A percentile compares a stretch with the other conserved stretches of the same genome.
Conservation (phyloP, 164 flowering plant species). For the Nymphaea colorata region DNA sequence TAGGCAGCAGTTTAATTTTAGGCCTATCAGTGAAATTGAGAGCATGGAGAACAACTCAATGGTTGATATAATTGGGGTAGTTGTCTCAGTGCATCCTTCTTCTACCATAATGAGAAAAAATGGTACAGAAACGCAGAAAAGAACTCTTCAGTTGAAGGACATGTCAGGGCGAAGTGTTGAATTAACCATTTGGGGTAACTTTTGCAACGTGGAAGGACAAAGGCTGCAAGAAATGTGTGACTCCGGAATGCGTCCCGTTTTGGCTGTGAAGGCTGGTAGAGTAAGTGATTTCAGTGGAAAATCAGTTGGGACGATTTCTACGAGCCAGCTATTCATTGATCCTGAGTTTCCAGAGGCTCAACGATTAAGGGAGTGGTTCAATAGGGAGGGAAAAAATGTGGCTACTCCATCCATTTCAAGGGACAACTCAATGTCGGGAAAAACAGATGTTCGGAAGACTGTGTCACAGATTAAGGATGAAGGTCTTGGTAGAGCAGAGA, state of each 20-base stretch:
- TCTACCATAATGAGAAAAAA: constrained; percentile 68
- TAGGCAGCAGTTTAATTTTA: constrained; percentile 67
- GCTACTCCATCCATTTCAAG: constrained; percentile 36
- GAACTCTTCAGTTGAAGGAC: constrained; percentile 77
- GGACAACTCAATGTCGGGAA: constrained; percentile 35
- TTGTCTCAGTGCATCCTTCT: constrained; percentile 58
- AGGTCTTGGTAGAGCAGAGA: constrained; percentile 80
- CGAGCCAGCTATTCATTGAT: constrained; percentile 62
- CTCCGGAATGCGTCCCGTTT: constrained; percentile 66
- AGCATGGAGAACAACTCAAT: constrained; percentile 50
- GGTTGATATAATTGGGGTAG: constrained; percentile 82
- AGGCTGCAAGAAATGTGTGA: constrained; percentile 65
- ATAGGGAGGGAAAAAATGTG: constrained; percentile 46
- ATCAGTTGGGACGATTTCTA: constrained; percentile 58
- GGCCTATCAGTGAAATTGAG: constrained; percentile 68
- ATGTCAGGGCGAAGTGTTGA: constrained; percentile 94
- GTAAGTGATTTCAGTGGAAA: constrained; percentile 86
- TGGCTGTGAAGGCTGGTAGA: constrained; percentile 81
- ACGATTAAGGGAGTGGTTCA: constrained; percentile 48
- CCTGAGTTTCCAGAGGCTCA: constrained; percentile 66
- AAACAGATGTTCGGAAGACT: constrained; percentile 54
- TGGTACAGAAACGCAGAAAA: constrained; percentile 74
- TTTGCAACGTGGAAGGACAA: constrained; percentile 84
- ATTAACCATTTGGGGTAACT: constrained; percentile 83
- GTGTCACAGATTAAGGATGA: constrained; percentile 89